Base-by-base conservation (phyloP, 352 stramenopile genomes). In the Blastocystis hominis region DNA sequence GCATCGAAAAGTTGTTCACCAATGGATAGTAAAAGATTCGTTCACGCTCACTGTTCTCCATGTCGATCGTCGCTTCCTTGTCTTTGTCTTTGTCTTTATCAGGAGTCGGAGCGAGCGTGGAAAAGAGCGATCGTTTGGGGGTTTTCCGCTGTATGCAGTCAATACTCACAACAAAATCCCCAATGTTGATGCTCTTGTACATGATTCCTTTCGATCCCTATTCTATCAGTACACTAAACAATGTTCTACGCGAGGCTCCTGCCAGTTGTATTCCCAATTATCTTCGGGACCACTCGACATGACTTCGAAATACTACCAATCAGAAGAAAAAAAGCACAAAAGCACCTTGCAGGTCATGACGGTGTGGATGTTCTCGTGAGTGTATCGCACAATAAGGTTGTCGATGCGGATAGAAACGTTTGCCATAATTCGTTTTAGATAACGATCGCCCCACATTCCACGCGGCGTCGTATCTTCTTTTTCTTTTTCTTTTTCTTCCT, bases 151-250 rank as follows among this genome's bases (percentile, higher is more conserved):
- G 50, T 34, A 72, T 72, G 15, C 3, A 84, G 44, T 84, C 72
- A 38, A 84, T 64, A 40, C 72, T 84, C 4, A 84, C 44, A 13
- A 34, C 30, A 53, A 84, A 66, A 53, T 64, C 54, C 7, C 72
- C 72, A 2, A 84, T 24, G 34, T 84, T 84, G 34, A 84, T 84
- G 56, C 72, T 84, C 50, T 84, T 84, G 72, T 69, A 84, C 3
- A 84, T 68, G 47, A n/a, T 66, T 1, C 72, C 72, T 30, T 84
- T 84, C 15, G 55, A 24, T 30, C 72, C 72, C 72, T 84, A 47
- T n/a, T n/a, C 7, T 36, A 40, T 30, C 24, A 30, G 7, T 68
- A 10, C 24, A n/a, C 7, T 7, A 7, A 24, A 17, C 4, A 9
- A 42, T 9, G 15, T 30, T 3, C 3, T 53, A 84, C 72, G 34